Evolutionary conservation across 208 protist genomes (phyloP).

Genomic region (Wallacemonas collosoma): DNA sequence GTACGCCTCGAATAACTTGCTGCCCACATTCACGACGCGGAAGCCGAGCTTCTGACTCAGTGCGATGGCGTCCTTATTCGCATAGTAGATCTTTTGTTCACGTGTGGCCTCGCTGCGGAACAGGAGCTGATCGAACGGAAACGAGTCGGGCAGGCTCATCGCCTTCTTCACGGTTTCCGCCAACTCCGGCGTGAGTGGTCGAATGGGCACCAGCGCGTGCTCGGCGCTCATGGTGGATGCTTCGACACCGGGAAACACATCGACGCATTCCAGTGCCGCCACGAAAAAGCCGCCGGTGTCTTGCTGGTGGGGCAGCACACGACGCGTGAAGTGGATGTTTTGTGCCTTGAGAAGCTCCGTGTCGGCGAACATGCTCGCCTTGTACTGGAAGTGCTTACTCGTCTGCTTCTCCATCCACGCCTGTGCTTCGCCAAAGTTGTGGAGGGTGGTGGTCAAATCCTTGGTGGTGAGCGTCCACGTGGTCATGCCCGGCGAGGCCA

Average conservation of each 20-base stretch:
- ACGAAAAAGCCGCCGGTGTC: constrained; percentile 98
- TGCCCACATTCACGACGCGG: constrained; percentile 77
- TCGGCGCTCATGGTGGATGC: constrained; percentile 2
- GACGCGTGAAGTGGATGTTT: constrained; percentile 82
- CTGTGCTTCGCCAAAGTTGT: constrained; percentile 63
- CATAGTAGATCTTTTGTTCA: constrained; percentile 84
- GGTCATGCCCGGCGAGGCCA: constrained; percentile 66
- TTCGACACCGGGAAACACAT: constrained; percentile 33
- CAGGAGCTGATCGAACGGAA: constrained; percentile 61
- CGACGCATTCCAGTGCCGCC: constrained; percentile 84
- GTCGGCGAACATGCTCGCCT: constrained; percentile 75
- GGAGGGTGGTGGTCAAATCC: constrained; percentile 51
- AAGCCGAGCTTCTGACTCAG: constrained; percentile 57
- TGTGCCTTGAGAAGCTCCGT: constrained; percentile 45
- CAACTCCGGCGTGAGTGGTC: constrained; percentile 45
- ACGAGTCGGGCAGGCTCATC: constrained; percentile 55
- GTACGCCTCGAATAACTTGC: constrained; percentile 84
- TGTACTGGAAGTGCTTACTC: constrained; percentile 65
- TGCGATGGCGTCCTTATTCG: constrained; percentile 44
- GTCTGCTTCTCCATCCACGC: constrained; percentile 33
- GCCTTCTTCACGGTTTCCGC: constrained; percentile 40
- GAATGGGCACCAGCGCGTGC: constrained; percentile 7
- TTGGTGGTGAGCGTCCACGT: constrained; percentile 82
- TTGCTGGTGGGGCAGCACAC: constrained; percentile 94
- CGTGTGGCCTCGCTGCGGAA: constrained; percentile 60